Percentiles rank a stretch among this genome's conserved stretches.
These are phyloP conservation scores for Hyaloscypha variabilis DNA, from an alignment of 495 filamentous ascomycete genomes.

Conservation along the genomic window DNA sequence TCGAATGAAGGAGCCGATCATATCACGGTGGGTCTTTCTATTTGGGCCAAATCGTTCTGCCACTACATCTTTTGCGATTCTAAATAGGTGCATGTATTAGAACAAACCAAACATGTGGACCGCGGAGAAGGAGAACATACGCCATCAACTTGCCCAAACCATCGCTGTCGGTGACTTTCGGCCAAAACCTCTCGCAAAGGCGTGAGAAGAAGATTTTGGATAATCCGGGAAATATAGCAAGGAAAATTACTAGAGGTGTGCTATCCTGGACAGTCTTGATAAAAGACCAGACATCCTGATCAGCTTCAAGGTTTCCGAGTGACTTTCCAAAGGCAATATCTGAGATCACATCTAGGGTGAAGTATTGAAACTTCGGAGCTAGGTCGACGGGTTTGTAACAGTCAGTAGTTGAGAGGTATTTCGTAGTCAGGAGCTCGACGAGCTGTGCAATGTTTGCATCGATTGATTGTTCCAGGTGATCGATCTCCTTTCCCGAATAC, in stretches of 20 bases:
- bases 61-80: conserved; percentile 42
- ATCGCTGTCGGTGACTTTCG: conserved; percentile 53
- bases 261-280: conserved; percentile 14
- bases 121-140: background rate
- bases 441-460: conserved; percentile 16
- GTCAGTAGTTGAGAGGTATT: conserved; percentile 17
- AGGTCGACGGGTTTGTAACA: conserved; percentile 39
- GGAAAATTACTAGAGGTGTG: background rate
- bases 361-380: conserved; percentile 35
- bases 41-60: conserved; percentile 32
- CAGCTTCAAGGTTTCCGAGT: conserved; percentile 40
- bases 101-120: background rate
- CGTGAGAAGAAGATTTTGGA: conserved; percentile 53
- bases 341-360: conserved; percentile 44
- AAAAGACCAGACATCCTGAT: conserved; percentile 46
- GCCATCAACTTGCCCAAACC: conserved; percentile 55
- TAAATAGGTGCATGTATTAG: no score
- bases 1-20: conserved; percentile 47
- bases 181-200: conserved; percentile 55
- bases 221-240: conserved; percentile 21
- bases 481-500: conserved; percentile 31
- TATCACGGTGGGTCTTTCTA: conserved; percentile 31
- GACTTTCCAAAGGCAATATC: conserved; percentile 41
- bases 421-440: conserved; percentile 14
- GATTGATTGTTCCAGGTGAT: conserved; percentile 13